These are phyloP conservation scores for Cyphellophora europaea DNA, from an alignment of 2,329 filamentous ascomycete species.

Conservation along the genomic window DNA sequence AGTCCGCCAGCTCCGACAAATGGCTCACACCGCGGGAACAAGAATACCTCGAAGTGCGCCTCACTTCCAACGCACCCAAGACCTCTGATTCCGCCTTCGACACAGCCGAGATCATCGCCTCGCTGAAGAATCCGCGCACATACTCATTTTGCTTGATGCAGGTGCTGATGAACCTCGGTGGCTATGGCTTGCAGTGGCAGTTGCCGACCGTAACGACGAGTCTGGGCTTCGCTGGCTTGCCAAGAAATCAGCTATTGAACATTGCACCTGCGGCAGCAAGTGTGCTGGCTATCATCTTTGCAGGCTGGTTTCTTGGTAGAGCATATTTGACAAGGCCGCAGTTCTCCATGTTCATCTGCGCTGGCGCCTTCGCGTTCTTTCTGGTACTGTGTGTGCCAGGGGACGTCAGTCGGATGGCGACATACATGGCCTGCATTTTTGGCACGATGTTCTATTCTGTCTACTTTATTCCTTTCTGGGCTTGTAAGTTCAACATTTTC, in stretches of 20 bases:
- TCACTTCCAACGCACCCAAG: slow-evolving; percentile 33
- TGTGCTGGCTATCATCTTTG: slow-evolving; percentile 30
- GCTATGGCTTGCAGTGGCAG: slow-evolving; percentile 34
- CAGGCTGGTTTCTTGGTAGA: slow-evolving; percentile 29
- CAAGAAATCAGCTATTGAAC: slow-evolving; percentile 36
- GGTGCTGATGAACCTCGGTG: slow-evolving; percentile 39
- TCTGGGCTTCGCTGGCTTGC: slow-evolving; percentile 32
- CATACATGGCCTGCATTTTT: slow-evolving; percentile 36
- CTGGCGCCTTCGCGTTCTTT: slow-evolving; percentile 33
- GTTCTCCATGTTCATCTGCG: slow-evolving; percentile 32
- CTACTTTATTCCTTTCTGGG: slow-evolving; percentile 39
- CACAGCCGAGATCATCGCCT: slow-evolving; percentile 27
- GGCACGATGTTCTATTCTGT: slow-evolving; percentile 34
- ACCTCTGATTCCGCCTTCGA: slow-evolving; percentile 32
- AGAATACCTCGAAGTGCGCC: slow-evolving; percentile 38
- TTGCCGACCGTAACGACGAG: slow-evolving; percentile 33
- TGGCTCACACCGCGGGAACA: slow-evolving; percentile 40
- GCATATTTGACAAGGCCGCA: slow-evolving; percentile 32
- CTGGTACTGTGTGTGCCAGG: slow-evolving; percentile 29
- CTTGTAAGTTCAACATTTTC: slow-evolving; percentile 21
- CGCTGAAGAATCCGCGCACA: slow-evolving; percentile 31
- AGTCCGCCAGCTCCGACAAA: slow-evolving; percentile 30
- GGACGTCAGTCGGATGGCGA: slow-evolving; percentile 27
- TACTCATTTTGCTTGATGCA: slow-evolving; percentile 39
- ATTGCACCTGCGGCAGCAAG: slow-evolving; percentile 36